These are phyloP conservation scores for Fusarium siculi DNA, from an alignment of 2,329 filamentous ascomycete genomes.

Conservation along the genomic window DNA sequence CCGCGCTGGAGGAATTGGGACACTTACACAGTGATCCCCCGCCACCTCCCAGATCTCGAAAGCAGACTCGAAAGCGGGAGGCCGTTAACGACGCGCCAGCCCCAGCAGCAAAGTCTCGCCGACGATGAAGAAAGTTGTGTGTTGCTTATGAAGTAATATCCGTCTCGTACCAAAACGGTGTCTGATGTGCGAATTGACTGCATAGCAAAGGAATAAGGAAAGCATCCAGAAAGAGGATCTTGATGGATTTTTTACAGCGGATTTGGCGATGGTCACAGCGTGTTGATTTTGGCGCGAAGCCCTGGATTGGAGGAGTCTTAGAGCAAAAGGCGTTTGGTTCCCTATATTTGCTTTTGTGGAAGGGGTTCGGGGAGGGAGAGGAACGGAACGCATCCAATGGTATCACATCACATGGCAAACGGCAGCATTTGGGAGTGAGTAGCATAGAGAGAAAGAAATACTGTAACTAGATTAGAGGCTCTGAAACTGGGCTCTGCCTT, in stretches of 20 bases:
- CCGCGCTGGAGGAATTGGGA: constrained; percentile 66
- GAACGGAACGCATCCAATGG: background rate
- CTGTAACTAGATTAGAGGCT: constrained; percentile 29
- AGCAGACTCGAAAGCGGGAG: constrained; percentile 64
- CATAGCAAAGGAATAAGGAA: constrained; percentile 17
- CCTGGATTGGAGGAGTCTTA: constrained; percentile 30
- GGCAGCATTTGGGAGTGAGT: constrained; percentile 30
- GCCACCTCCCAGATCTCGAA: constrained; percentile 61
- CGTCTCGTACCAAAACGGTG: background rate
- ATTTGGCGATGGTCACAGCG: constrained; percentile 4
- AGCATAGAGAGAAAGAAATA: constrained; percentile 20
- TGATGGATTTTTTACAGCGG: constrained; percentile 13
- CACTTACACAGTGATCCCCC: constrained; percentile 67
- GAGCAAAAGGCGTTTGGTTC: constrained; percentile 40
- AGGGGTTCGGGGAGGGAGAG: constrained; percentile 2
- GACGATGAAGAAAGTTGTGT: constrained; percentile 34
- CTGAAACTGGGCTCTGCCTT: constrained; percentile 11
- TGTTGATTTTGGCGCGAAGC: constrained; percentile 22
- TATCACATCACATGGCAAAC: constrained; percentile 17
- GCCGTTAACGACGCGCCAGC: constrained; percentile 47
- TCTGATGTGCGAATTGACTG: background rate
- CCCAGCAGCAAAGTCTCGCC: constrained; percentile 47
- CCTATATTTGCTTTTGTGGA: constrained; percentile 18
- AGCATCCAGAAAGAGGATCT: constrained; percentile 10
- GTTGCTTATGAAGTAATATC: background rate